A percentile compares a stretch with the other conserved stretches of the same genome.
Evolutionary conservation across 805 yeast species (phyloP).

Genomic region (Spathaspora passalidarum): DNA sequence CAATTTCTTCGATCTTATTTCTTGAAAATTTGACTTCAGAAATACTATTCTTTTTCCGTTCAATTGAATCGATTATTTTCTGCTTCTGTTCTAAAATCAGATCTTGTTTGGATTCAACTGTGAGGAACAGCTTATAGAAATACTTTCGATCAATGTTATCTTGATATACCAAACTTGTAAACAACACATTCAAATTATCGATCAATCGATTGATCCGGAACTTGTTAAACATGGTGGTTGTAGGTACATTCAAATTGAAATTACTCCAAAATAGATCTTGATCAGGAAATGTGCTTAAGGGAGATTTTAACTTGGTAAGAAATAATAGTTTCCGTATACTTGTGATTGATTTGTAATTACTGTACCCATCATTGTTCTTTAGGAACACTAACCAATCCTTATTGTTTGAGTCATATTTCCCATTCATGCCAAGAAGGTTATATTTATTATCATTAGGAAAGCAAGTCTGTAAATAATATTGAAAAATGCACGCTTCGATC

Average conservation of each 20-base stretch:
- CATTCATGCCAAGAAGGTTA: conserved; percentile 28
- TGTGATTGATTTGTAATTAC: conserved; percentile 15
- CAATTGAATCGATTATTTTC: conserved; percentile 14
- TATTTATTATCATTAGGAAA: conserved; percentile 14
- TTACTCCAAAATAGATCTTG: conserved; percentile 20
- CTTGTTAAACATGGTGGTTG: conserved; percentile 38
- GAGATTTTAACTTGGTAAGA: conserved; percentile 19
- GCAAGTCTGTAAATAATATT: conserved; percentile 18
- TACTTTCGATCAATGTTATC: conserved; percentile 5
- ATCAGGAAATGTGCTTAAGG: conserved; percentile 19
- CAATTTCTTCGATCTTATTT: conserved; percentile 36
- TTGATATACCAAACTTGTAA: conserved; percentile 38
- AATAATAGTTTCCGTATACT: conserved; percentile 21
- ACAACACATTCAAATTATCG: conserved; percentile 46
- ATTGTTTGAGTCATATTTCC: conserved; percentile 26
- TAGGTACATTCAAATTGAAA: conserved; percentile 23
- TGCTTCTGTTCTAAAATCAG: conserved; percentile 35
- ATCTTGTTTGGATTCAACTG: conserved; percentile 10
- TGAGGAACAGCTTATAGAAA: conserved; percentile 3
- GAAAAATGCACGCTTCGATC: conserved; percentile 21
- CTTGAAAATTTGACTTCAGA: conserved; percentile 21
- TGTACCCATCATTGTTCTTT: conserved; percentile 8
- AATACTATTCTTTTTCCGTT: conserved; percentile 16
- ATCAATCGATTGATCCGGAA: conserved; percentile 46
- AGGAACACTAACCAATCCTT: conserved; percentile 35